These are phyloP conservation scores for Coemansia sp. DNA, from an alignment of 371 early-diverging fungal genomes.

Conservation along the genomic window DNA sequence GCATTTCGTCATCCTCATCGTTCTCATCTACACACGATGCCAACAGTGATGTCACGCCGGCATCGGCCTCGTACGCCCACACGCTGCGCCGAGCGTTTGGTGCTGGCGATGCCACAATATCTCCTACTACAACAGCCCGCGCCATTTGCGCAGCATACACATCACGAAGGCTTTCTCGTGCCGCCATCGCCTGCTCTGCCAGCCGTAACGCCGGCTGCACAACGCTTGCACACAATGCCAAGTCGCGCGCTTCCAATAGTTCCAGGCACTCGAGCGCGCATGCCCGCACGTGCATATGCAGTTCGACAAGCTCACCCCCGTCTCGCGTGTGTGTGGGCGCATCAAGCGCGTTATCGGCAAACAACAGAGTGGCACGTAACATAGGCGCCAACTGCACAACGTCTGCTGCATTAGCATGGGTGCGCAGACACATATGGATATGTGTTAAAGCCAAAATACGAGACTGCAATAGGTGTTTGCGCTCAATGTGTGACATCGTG, in stretches of 20 bases:
- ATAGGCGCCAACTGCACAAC: not conserved
- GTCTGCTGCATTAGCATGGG: not conserved
- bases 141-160: conserved; percentile 12
- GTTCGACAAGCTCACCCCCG: conserved; percentile 3
- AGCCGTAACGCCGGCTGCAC: conserved; percentile 28
- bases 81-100: not conserved
- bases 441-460: conserved; percentile 41
- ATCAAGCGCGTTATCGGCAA: conserved; percentile 51
- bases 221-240: not conserved
- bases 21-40: not conserved
- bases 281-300: conserved; percentile 22
- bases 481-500: conserved; percentile 38
- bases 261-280: conserved; percentile 34
- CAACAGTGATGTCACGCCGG: conserved; percentile 48
- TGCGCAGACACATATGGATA: conserved; percentile 14
- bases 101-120: not conserved
- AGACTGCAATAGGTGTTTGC: conserved; percentile 40
- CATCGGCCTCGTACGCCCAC: conserved; percentile 53
- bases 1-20: conserved; percentile 21
- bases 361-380: conserved; percentile 28
- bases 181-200: conserved; percentile 28
- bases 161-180: conserved; percentile 38
- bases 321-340: conserved; percentile 33
- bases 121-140: not conserved
- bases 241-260: not conserved